Evolutionary conservation across 108 stramenopile genomes (phyloP), one percentile per base, ranked within the genome.

Genomic region (Nitzschia sp.): DNA sequence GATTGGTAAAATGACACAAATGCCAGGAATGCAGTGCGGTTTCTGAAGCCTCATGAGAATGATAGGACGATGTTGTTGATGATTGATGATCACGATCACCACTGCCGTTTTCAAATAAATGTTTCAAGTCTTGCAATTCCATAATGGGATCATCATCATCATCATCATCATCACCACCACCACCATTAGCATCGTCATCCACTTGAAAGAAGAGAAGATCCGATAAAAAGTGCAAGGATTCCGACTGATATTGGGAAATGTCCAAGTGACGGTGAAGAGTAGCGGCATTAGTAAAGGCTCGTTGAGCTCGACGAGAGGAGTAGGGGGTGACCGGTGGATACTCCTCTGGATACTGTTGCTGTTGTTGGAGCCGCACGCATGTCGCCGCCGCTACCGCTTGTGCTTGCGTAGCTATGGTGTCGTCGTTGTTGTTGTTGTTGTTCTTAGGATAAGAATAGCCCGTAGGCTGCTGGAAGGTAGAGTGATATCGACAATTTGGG

Each of bases 181-280:
- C n/a, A n/a, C n/a, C n/a, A n/a, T n/a, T n/a, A n/a, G 44, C 27
- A 25, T 22, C 26, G 41, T 65, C 35, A 63, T 65, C 71, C 45
- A 90, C 80, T 58, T 90, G 80, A 60, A 90, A 90, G 67, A 90
- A 90, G 26, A 90, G 57, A 16, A 84, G 74, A 75, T 90, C 88
- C 0, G 77, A 72, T 58, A 80, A 55, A 78, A 86, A 71, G 44
- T 32, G 47, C 23, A 85, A 46, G 0, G 81, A 73, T 2, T 79
- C 62, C 19, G 72, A 63, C 4, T 61, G 15, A 57, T 80, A 90
- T 58, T 90, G 88, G 22, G 45, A 21, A 2, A 81, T 57, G 33
- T 69, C 36, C 11, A 90, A 66, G 15, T 23, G 44, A 2, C 88
- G 81, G 67, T 85, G 60, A 45, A 81, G 59, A 4, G 88, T 90